Evolutionary conservation across 495 filamentous ascomycete species (phyloP).

Genomic region (Annulohypoxylon moriforme): DNA sequence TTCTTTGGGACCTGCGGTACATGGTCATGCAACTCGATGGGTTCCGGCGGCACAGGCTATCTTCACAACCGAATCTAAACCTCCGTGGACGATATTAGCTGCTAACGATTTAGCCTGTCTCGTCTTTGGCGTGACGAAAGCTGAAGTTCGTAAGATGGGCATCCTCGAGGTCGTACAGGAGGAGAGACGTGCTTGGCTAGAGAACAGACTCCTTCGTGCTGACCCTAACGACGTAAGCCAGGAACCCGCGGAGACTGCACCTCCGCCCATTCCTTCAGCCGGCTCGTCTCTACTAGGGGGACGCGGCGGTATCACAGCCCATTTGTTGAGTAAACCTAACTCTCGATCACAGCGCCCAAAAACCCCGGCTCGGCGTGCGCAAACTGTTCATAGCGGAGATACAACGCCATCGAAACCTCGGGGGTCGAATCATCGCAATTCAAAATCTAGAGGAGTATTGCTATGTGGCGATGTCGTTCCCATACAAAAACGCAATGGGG

Average conservation of each 20-base stretch:
- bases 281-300: constrained; percentile 67
- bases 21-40: constrained; percentile 90
- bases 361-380: constrained; percentile 62
- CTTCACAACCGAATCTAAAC: constrained; percentile 87
- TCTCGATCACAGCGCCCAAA: constrained; percentile 69
- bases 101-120: constrained; percentile 98
- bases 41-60: constrained; percentile 93
- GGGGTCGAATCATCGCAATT: constrained; percentile 66
- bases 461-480: constrained; percentile 97
- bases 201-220: constrained; percentile 77
- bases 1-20: constrained; percentile 62
- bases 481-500: constrained; percentile 93
- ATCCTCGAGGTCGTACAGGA: constrained; percentile 94
- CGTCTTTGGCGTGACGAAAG: constrained; percentile 93
- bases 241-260: constrained; percentile 55
- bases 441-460: constrained; percentile 88
- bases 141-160: constrained; percentile 92
- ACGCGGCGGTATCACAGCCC: constrained; percentile 85
- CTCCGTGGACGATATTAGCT: constrained; percentile 94
- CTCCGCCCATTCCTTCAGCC: constrained; percentile 53
- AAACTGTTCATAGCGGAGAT: constrained; percentile 81
- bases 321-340: constrained; percentile 86
- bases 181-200: constrained; percentile 90
- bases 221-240: constrained; percentile 56
- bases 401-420: constrained; percentile 67